Conservation (phyloP, 345 rosid species). For the Aquilaria yunnanensis region DNA sequence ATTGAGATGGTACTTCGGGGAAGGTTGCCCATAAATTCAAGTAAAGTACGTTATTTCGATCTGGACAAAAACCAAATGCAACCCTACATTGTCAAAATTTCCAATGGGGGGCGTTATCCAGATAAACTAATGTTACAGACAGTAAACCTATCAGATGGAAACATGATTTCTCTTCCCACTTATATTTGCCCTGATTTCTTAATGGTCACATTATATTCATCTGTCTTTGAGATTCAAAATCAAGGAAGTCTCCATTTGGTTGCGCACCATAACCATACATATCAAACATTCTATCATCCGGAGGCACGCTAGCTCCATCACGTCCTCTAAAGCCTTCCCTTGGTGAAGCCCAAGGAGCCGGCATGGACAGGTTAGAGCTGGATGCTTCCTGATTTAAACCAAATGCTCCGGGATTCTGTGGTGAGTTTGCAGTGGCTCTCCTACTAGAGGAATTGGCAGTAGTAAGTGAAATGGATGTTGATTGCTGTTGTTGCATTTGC, state of each 20-base stretch:
- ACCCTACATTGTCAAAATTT: no score
- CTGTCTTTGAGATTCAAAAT: constrained; percentile 45
- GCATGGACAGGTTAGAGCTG: constrained; percentile 52
- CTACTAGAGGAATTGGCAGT: constrained; percentile 49
- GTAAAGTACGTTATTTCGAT: no score
- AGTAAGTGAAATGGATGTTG: constrained; percentile 59
- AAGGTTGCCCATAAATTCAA: no score
- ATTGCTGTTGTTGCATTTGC: constrained; percentile 54
- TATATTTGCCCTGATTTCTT: constrained; percentile 3
- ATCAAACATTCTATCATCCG: constrained; percentile 47
- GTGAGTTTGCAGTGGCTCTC: constrained; percentile 69
- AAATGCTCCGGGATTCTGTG: constrained; percentile 47
- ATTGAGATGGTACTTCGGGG: no score
- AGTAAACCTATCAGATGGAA: no score
- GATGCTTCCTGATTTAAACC: constrained; percentile 60
- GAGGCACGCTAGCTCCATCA: constrained; percentile 34
- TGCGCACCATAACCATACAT: constrained; percentile 43
- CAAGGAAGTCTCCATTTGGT: constrained; percentile 32
- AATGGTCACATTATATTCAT: constrained; percentile 34
- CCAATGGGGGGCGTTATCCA: no score
- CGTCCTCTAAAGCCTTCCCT: constrained; percentile 62
- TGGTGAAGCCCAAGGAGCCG: constrained; percentile 50
- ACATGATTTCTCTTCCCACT: no score
- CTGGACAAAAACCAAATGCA: no score
- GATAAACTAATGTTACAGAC: no score